A percentile compares a stretch with the other conserved stretches of the same genome.
These are phyloP conservation scores for Kodamaea fukazawae DNA, from an alignment of 805 yeast genomes.

Conservation along the genomic window DNA sequence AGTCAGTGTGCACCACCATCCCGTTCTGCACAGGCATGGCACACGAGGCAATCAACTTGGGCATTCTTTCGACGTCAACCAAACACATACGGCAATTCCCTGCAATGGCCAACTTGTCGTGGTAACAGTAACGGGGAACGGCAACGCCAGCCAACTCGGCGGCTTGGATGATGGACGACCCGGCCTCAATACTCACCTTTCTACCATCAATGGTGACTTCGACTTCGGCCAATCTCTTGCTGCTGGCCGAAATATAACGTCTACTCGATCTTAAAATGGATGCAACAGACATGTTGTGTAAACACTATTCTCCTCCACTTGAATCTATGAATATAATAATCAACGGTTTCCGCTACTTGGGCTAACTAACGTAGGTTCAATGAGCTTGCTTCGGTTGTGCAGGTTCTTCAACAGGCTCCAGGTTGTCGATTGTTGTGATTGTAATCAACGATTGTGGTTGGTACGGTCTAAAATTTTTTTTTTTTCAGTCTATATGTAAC, in stretches of 20 bases:
- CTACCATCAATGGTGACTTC: slow-evolving; percentile 63
- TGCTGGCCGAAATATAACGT: slow-evolving; percentile 33
- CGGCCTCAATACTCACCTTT: slow-evolving; percentile 76
- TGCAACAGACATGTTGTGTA: slow-evolving; percentile 7
- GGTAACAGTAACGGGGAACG: slow-evolving; percentile 88
- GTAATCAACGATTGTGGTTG: background rate
- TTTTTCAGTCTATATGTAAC: slow-evolving; percentile 10
- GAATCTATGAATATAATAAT: too few relatives aligned
- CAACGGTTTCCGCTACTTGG: background rate
- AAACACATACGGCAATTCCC: slow-evolving; percentile 94
- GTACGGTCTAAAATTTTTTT: slow-evolving; percentile 7
- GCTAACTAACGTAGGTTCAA: too few relatives aligned
- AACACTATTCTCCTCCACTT: too few relatives aligned
- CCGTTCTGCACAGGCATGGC: slow-evolving; percentile 90
- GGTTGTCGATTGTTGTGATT: slow-evolving; percentile 10
- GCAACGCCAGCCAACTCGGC: slow-evolving; percentile 88
- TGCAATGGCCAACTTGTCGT: slow-evolving; percentile 85
- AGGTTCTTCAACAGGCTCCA: background rate
- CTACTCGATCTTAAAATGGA: slow-evolving; percentile 14
- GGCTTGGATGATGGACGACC: slow-evolving; percentile 86
- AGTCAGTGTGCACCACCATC: slow-evolving; percentile 79
- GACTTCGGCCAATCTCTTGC: slow-evolving; percentile 50
- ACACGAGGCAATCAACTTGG: slow-evolving; percentile 86
- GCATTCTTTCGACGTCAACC: slow-evolving; percentile 86
- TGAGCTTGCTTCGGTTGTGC: background rate